These are phyloP conservation scores for Cadophora sp. DNA, from an alignment of 2,329 filamentous ascomycete species.

Conservation along the genomic window DNA sequence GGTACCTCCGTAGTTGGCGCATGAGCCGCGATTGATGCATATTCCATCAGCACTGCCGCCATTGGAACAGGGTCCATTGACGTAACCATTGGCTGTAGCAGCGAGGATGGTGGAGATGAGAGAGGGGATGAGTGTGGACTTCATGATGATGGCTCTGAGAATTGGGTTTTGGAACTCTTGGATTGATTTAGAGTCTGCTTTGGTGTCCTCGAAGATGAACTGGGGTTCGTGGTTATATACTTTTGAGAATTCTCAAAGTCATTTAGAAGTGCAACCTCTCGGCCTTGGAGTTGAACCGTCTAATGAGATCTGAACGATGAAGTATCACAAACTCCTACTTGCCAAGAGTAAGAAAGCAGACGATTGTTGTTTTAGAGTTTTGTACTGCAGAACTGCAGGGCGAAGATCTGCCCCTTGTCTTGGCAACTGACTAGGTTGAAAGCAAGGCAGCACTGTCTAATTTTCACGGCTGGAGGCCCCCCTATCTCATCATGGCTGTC, in stretches of 20 bases:
- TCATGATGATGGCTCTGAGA: neutral
- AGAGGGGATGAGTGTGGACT: neutral
- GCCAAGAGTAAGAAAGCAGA: neutral
- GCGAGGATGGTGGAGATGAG: neutral
- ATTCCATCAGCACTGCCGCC: slow-evolving; percentile 6
- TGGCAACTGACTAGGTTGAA: too few relatives aligned
- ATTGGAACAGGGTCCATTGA: slow-evolving; percentile 3
- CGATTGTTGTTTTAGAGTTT: neutral
- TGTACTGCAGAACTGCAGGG: neutral
- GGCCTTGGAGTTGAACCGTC: neutral
- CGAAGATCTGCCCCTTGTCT: neutral
- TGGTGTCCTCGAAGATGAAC: too few relatives aligned
- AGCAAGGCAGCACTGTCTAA: neutral
- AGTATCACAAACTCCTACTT: neutral
- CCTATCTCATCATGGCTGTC: too few relatives aligned
- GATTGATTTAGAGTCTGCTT: too few relatives aligned
- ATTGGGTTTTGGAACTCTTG: too few relatives aligned
- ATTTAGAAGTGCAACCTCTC: neutral
- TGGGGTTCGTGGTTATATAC: neutral
- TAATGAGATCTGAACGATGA: neutral
- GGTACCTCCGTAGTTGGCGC: slow-evolving; percentile 3
- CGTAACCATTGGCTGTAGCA: neutral
- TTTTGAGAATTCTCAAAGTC: neutral
- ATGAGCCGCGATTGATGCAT: slow-evolving; percentile 1
- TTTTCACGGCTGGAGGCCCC: neutral